Percentiles rank a stretch among this genome's conserved stretches.
These are phyloP conservation scores for Jaltomata sinuosa DNA, from an alignment of 257 asterid species.

Conservation along the genomic window DNA sequence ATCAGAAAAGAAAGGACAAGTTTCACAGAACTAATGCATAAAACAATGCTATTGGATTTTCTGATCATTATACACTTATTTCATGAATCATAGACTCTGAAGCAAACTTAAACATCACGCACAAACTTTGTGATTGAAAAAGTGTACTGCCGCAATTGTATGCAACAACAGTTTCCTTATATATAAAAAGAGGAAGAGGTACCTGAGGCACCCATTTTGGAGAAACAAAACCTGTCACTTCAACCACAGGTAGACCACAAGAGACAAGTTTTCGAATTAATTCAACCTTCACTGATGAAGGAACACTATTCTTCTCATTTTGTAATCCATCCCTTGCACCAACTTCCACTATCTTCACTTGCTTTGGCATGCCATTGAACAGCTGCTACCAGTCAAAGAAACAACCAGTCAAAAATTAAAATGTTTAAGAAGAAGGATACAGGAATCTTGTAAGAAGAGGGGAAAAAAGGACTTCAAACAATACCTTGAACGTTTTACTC, in stretches of 20 bases:
- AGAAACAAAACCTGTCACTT: conserved; percentile 94
- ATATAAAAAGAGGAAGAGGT: conserved; percentile 2
- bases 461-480: not conserved
- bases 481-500: conserved; percentile 45
- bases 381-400: conserved; percentile 29
- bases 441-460: not conserved
- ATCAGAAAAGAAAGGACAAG: conserved; percentile 5
- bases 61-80: not conserved
- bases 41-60: not conserved
- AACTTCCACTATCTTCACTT: conserved; percentile 90
- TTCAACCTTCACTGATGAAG: conserved; percentile 66
- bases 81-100: not conserved
- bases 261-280: conserved; percentile 66
- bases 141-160: not conserved
- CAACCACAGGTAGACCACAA: conserved; percentile 78
- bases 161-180: not conserved
- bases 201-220: conserved; percentile 99
- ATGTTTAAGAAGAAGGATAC: not conserved
- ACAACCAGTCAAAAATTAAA: not conserved
- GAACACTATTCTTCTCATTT: conserved; percentile 74
- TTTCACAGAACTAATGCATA: not conserved
- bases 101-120: not conserved
- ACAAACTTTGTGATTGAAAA: not conserved
- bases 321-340: conserved; percentile 97
- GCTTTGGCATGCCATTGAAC: conserved; percentile 54